phyloP scores from a whole-genome alignment of 2,329 filamentous ascomycete species.

The Neofusicoccum cordaticola region DNA sequence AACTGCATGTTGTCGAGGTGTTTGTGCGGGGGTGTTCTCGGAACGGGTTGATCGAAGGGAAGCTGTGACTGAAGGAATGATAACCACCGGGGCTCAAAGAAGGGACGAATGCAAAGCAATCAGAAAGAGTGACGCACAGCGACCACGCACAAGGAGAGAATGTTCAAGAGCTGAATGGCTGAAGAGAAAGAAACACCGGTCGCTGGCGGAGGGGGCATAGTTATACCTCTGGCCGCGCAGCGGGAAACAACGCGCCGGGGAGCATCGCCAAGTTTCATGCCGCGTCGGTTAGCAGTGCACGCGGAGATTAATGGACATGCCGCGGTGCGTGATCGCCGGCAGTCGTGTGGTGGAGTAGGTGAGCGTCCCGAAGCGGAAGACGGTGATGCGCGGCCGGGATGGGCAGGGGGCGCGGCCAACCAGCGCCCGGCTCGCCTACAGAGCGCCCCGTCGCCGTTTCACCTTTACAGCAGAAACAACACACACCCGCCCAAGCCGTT shows the following conservation, averaged over 20 bases:
- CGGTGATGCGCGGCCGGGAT: constrained; percentile 6
- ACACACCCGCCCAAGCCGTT: background rate
- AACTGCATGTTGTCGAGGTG: constrained; percentile 28
- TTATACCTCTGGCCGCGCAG: background rate
- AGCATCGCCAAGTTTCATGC: constrained; percentile 7
- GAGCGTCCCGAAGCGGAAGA: constrained; percentile 1
- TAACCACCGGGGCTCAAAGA: constrained; percentile 16
- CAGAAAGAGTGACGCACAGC: constrained; percentile 17
- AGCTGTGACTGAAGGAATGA: constrained; percentile 9
- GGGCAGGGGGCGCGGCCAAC: background rate
- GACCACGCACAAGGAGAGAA: constrained; percentile 4
- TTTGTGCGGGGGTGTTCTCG: background rate
- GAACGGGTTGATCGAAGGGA: constrained; percentile 1
- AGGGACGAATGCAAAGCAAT: constrained; percentile 5
- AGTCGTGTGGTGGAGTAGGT: background rate
- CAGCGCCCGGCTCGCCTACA: background rate
- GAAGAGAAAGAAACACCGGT: background rate
- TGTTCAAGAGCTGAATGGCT: background rate
- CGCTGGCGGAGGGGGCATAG: background rate
- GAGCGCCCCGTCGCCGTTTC: constrained; percentile 7
- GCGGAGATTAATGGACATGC: constrained; percentile 3
- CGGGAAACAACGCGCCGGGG: background rate
- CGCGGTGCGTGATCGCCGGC: background rate
- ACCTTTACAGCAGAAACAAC: constrained; percentile 10
- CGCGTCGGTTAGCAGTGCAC: constrained; percentile 13